phyloP scores from a whole-genome alignment of 768 basidiomycete genomes.

The Amanita rubescens region DNA sequence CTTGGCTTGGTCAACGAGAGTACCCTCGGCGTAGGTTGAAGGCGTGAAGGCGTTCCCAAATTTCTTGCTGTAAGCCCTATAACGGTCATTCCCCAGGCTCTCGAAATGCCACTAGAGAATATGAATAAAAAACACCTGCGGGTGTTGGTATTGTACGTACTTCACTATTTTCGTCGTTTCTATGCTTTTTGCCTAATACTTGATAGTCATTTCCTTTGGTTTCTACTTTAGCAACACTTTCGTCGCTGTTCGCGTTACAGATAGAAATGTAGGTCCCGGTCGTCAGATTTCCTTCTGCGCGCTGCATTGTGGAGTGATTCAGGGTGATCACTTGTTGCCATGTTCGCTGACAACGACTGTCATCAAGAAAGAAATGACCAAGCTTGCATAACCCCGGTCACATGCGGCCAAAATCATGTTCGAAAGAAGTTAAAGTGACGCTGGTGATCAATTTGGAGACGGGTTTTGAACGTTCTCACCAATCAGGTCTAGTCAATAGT shows the following conservation, averaged over 20 bases:
- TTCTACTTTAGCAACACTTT: background rate
- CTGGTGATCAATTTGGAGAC: too few relatives aligned
- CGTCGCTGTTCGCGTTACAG: background rate
- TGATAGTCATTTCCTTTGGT: background rate
- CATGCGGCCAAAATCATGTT: too few relatives aligned
- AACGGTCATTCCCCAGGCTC: background rate
- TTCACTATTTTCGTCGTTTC: background rate
- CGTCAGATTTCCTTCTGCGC: background rate
- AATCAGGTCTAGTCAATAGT: too few relatives aligned
- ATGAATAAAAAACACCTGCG: background rate
- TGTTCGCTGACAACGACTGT: too few relatives aligned
- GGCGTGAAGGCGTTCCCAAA: background rate
- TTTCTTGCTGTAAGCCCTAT: background rate
- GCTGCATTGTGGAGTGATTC: background rate
- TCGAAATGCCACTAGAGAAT: background rate
- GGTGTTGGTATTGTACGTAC: background rate
- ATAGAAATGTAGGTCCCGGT: background rate
- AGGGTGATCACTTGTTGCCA: background rate
- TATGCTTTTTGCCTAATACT: background rate
- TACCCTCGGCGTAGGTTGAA: background rate
- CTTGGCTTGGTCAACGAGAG: background rate
- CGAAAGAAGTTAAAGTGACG: too few relatives aligned
- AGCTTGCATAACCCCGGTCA: too few relatives aligned
- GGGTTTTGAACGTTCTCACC: too few relatives aligned
- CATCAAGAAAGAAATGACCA: too few relatives aligned